These are phyloP conservation scores for Solanum peruvianum DNA, from an alignment of 257 asterid species.

Conservation along the genomic window DNA sequence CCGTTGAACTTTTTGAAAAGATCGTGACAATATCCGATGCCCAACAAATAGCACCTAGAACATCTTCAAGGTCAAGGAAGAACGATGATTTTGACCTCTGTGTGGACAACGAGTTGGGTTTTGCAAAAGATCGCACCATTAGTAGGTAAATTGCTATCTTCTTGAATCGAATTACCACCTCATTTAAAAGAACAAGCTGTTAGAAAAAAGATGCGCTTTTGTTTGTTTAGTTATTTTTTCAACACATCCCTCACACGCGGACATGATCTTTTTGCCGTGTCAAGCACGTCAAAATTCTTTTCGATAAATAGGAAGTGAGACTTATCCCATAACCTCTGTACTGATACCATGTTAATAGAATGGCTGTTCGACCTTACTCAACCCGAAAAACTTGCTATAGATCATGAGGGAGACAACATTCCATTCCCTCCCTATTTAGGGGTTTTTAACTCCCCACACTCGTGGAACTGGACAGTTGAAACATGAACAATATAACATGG, in stretches of 20 bases:
- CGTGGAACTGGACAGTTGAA: background rate
- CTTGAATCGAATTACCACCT: background rate
- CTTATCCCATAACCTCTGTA: background rate
- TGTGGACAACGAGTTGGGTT: slow-evolving; percentile 87
- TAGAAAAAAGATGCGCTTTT: background rate
- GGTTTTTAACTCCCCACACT: background rate
- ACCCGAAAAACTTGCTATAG: background rate
- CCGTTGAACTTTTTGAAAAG: slow-evolving; percentile 57
- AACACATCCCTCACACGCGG: background rate
- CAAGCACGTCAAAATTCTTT: background rate
- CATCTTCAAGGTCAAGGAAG: slow-evolving; percentile 83
- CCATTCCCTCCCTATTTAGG: background rate
- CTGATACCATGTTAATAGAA: background rate
- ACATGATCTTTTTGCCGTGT: background rate
- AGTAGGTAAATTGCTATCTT: slow-evolving; percentile 42
- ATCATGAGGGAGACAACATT: background rate
- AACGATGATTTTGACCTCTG: slow-evolving; percentile 77
- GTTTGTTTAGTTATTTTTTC: background rate
- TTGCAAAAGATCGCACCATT: slow-evolving; percentile 91
- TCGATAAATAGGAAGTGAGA: background rate
- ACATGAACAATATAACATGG: background rate
- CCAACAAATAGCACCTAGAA: slow-evolving; percentile 69
- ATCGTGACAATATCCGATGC: slow-evolving; percentile 74
- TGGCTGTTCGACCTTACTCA: background rate
- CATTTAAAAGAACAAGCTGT: background rate